phyloP scores from a whole-genome alignment of 2,329 filamentous ascomycete genomes.

The Neonectria punicea region DNA sequence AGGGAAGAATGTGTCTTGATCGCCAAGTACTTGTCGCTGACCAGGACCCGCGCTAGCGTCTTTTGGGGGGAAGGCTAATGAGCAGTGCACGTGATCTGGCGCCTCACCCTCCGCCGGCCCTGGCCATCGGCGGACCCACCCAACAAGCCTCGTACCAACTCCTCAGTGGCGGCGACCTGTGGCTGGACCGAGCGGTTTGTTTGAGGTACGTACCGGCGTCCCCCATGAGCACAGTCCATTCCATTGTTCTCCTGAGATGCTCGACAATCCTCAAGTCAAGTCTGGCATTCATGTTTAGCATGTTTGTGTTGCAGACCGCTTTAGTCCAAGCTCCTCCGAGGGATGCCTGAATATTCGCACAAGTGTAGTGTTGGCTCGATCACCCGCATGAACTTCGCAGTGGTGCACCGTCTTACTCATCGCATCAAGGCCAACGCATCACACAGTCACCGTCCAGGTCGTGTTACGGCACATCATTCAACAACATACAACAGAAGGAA shows the following conservation, averaged over 20 bases:
- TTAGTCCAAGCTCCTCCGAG: background rate
- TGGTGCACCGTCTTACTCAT: background rate
- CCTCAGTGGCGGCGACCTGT: background rate
- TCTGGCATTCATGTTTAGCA: background rate
- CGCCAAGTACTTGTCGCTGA: constrained; percentile 45
- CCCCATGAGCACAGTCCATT: background rate
- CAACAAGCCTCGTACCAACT: constrained; percentile 4
- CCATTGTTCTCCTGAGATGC: background rate
- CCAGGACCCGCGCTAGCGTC: constrained; percentile 43
- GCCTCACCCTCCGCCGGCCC: constrained; percentile 10
- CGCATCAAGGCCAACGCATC: background rate
- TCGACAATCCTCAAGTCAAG: background rate
- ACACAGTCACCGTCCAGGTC: background rate
- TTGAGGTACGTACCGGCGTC: background rate
- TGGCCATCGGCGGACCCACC: background rate
- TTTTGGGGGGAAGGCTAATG: constrained; percentile 45
- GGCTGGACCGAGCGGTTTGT: background rate
- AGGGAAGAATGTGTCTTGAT: constrained; percentile 55
- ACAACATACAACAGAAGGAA: background rate
- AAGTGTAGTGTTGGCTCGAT: background rate
- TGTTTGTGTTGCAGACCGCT: background rate
- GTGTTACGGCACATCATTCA: background rate
- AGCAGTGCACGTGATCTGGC: constrained; percentile 46
- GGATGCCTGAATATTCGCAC: background rate
- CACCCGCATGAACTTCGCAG: background rate